Percentiles rank a stretch among this genome's conserved stretches.
Evolutionary conservation across 2,329 filamentous ascomycete genomes (phyloP).

Genomic region (Samsoniella hepiali): DNA sequence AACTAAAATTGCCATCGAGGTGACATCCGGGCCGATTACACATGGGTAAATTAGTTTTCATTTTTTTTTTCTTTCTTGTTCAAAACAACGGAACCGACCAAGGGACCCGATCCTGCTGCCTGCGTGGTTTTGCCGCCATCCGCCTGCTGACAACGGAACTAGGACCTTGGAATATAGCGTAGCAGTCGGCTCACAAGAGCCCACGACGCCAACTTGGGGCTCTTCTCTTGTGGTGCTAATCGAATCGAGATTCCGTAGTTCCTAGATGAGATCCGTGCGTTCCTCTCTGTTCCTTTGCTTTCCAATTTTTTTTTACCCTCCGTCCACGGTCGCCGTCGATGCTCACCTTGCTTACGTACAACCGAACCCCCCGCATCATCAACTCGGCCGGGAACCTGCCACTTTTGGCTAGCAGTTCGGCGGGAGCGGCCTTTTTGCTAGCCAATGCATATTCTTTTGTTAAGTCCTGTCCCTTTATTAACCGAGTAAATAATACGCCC

Average conservation of each 20-base stretch:
- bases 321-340: neutral
- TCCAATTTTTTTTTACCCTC: neutral
- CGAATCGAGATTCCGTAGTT: neutral
- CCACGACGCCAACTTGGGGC: no score
- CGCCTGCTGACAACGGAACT: no score
- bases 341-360: neutral
- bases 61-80: neutral
- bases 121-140: neutral
- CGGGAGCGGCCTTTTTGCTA: neutral
- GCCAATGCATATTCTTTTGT: neutral
- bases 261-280: neutral
- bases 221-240: neutral
- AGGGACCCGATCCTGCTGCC: neutral
- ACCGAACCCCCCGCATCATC: neutral
- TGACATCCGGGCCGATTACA: conserved; percentile 4
- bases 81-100: no score
- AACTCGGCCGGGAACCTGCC: neutral
- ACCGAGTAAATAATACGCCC: neutral
- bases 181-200: no score
- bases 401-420: conserved; percentile 3
- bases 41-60: no score
- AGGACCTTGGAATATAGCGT: no score
- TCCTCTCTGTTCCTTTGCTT: neutral
- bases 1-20: neutral
- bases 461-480: neutral